Evolutionary conservation across 208 protist genomes (phyloP), one percentile per base, ranked within the genome.

Genomic region (Trypanosoma platydactyli): DNA sequence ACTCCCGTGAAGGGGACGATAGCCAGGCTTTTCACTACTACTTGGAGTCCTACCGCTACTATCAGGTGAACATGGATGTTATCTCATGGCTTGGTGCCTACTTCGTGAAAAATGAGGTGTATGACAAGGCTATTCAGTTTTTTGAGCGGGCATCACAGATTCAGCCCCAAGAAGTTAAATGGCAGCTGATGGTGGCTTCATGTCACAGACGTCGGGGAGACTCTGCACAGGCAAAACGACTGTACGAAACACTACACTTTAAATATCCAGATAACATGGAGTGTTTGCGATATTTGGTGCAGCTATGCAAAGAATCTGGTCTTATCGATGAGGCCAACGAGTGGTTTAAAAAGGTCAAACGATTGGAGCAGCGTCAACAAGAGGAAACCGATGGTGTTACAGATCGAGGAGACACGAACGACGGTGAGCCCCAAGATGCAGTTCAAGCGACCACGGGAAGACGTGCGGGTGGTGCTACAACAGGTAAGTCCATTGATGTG

Each of bases 41-140:
- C 77, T 73, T 97, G 13, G 92, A 98, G 80, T 86, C 96, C 22
- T 98, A 98, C 78, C 84, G 92, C n/a, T 97, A 97, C 80, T 98
- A 97, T 71, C 97, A 98, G 64, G 86, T 97, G 44, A 97, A 98
- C 73, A 97, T 99, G 82, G 96, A 98, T 65, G 97, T 99, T 48
- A 98, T 99, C 61, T 92, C 92, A 15, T 99, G 97, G 97, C 82
- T 99, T 0, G 98, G 98, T 22, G 88, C 94, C 15, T 98, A 99
- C 85, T 98, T 98, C 76, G 91, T 98, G 27, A 98, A 98, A 81
- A 94, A 91, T 63, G 91, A 99, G 72, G 80, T 98, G 24, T 98
- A 98, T 78, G 97, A 99, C 68, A 98, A 98, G 82, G 97, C 98
- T 5, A 91, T 98, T 25, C 76, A 92, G 78, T 99, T 98, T 80